phyloP scores from a whole-genome alignment of 371 early-diverging fungal genomes.

The Lichtheimia hyalospora region DNA sequence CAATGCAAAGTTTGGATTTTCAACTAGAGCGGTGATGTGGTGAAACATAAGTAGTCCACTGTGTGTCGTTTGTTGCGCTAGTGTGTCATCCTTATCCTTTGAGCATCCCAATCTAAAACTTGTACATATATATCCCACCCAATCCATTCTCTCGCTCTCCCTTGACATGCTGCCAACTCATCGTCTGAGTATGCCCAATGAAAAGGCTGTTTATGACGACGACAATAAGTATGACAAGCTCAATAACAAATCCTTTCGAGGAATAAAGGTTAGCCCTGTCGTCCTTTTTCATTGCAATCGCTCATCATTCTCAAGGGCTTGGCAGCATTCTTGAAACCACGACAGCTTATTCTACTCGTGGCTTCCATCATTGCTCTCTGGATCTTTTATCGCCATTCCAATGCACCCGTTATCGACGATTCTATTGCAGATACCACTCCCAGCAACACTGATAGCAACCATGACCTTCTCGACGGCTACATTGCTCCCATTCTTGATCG shows the following conservation, averaged over 20 bases:
- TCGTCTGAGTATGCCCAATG: slow-evolving; percentile 22
- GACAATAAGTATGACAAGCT: slow-evolving; percentile 28
- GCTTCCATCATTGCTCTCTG: background rate
- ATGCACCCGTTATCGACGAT: background rate
- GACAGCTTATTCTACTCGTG: background rate
- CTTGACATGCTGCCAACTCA: slow-evolving; percentile 39
- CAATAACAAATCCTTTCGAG: slow-evolving; percentile 23
- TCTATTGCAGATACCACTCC: too few relatives aligned
- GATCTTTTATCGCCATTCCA: background rate
- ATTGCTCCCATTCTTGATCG: background rate
- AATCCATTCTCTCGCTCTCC: background rate
- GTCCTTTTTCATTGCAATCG: background rate
- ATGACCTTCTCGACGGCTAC: background rate
- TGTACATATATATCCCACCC: too few relatives aligned
- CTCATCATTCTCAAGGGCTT: slow-evolving; percentile 5
- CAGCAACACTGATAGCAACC: too few relatives aligned
- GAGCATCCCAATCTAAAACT: background rate
- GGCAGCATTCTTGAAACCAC: slow-evolving; percentile 1
- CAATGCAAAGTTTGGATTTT: too few relatives aligned
- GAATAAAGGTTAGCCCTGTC: background rate
- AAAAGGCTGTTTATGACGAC: slow-evolving; percentile 8
- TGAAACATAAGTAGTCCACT: too few relatives aligned
- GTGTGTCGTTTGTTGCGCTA: too few relatives aligned
- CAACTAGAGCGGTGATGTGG: too few relatives aligned
- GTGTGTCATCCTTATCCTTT: background rate